A percentile compares a stretch with the other conserved stretches of the same genome.
Conservation (phyloP, 2,329 filamentous ascomycete species). For the Nemania sp. region DNA sequence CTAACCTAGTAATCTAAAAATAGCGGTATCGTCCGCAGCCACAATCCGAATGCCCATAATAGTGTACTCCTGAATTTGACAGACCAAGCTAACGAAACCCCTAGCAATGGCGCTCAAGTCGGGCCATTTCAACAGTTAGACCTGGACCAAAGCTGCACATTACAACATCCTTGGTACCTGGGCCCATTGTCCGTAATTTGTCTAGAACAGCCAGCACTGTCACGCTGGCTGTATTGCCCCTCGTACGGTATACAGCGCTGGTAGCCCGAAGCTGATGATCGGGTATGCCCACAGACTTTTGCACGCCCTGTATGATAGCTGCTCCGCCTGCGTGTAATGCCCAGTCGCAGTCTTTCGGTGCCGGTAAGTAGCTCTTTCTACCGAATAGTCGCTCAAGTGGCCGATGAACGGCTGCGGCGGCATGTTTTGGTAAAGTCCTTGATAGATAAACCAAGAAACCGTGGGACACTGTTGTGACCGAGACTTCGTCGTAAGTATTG, state of each 20-base stretch:
- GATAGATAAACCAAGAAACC: constrained; percentile 20
- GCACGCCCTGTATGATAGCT: constrained; percentile 23
- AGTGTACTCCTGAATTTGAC: neutral
- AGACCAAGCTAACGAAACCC: neutral
- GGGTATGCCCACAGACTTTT: constrained; percentile 19
- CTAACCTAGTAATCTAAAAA: constrained; percentile 1
- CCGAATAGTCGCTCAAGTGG: constrained; percentile 24
- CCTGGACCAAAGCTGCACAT: constrained; percentile 25
- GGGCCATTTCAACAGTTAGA: constrained; percentile 27
- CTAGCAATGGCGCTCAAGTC: constrained; percentile 21
- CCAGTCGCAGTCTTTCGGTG: constrained; percentile 23
- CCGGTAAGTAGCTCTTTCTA: neutral
- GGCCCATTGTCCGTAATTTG: constrained; percentile 18
- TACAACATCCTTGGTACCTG: constrained; percentile 21
- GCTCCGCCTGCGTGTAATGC: constrained; percentile 26
- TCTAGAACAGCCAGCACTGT: constrained; percentile 26
- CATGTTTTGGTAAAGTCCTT: constrained; percentile 17
- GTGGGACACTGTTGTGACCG: constrained; percentile 13
- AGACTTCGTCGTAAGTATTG: constrained; percentile 20
- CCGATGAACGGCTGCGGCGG: constrained; percentile 18
- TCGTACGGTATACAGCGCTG: constrained; percentile 19
- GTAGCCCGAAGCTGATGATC: constrained; percentile 23
- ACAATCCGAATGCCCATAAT: neutral
- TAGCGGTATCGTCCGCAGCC: neutral
- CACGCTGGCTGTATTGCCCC: constrained; percentile 25